Evolutionary conservation across 2,329 filamentous ascomycete species (phyloP).

Genomic region (Aspergillus japonicus): DNA sequence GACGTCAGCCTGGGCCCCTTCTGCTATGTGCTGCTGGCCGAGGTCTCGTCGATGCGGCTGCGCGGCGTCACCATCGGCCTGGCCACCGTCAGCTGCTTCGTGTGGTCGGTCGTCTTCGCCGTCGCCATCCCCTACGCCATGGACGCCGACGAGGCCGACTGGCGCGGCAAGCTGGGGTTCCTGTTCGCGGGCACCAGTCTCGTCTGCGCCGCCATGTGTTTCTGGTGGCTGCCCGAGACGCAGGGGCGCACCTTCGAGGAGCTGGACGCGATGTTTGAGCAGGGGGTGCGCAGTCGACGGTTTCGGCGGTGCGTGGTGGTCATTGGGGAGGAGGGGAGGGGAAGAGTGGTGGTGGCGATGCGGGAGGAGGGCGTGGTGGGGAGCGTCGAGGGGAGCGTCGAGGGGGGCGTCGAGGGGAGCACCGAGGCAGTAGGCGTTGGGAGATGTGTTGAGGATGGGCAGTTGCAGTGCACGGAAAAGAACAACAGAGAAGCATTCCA

Average conservation of each 20-base stretch:
- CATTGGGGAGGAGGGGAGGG: background rate
- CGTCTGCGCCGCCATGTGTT: constrained; percentile 30
- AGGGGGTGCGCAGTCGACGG: constrained; percentile 22
- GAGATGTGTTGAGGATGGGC: background rate
- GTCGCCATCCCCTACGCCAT: constrained; percentile 38
- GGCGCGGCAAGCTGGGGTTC: constrained; percentile 34
- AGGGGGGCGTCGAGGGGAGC: too few species aligned
- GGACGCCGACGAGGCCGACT: constrained; percentile 30
- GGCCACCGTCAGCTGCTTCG: constrained; percentile 23
- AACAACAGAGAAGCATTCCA: background rate
- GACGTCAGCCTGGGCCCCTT: constrained; percentile 55
- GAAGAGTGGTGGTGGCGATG: background rate
- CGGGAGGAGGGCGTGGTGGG: background rate
- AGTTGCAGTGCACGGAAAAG: background rate
- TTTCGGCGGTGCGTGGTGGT: constrained; percentile 17
- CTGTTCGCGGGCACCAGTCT: constrained; percentile 28
- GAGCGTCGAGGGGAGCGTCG: background rate
- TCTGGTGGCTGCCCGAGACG: constrained; percentile 33
- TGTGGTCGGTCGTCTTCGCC: constrained; percentile 31
- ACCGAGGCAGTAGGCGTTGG: background rate
- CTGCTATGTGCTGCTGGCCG: constrained; percentile 53
- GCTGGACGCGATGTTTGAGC: constrained; percentile 32
- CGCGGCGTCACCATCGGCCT: constrained; percentile 52
- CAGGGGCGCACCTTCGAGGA: constrained; percentile 31
- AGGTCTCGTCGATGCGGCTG: constrained; percentile 53